Evolutionary conservation across 352 stramenopile species (phyloP).

Genomic region (Phytophthora tubulina): DNA sequence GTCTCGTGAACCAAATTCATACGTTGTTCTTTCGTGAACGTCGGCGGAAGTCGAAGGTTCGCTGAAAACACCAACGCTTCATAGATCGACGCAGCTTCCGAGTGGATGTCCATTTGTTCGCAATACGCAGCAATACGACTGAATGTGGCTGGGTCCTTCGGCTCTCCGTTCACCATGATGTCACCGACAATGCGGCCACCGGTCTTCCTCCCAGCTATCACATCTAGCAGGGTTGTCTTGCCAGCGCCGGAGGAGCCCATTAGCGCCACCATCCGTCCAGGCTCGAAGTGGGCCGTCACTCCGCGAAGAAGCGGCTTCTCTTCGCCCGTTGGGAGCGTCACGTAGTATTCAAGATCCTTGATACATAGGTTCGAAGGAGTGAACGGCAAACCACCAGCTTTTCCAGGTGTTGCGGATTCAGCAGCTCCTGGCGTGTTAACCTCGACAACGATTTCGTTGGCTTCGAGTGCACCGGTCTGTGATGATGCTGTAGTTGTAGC

Average conservation of each 20-base stretch:
- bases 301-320: slow-evolving; percentile 46
- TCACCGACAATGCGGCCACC: slow-evolving; percentile 70
- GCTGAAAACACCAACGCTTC: slow-evolving; percentile 93
- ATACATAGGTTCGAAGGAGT: slow-evolving; percentile 43
- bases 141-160: slow-evolving; percentile 67
- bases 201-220: slow-evolving; percentile 55
- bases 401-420: background rate
- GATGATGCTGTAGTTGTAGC: background rate
- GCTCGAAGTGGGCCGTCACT: slow-evolving; percentile 49
- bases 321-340: slow-evolving; percentile 29
- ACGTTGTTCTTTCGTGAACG: background rate
- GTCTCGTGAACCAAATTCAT: slow-evolving; percentile 1
- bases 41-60: slow-evolving; percentile 67
- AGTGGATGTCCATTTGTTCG: slow-evolving; percentile 49
- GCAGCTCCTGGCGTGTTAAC: background rate
- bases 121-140: background rate
- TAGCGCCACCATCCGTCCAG: slow-evolving; percentile 24
- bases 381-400: slow-evolving; percentile 18
- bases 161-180: slow-evolving; percentile 89
- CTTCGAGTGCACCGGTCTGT: background rate
- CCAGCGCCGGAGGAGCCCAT: background rate
- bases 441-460: background rate
- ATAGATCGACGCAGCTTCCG: slow-evolving; percentile 70
- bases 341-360: slow-evolving; percentile 19
- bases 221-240: slow-evolving; percentile 23